Conservation (phyloP, 2,329 filamentous ascomycete genomes). For the Trichoderma harzianum region DNA sequence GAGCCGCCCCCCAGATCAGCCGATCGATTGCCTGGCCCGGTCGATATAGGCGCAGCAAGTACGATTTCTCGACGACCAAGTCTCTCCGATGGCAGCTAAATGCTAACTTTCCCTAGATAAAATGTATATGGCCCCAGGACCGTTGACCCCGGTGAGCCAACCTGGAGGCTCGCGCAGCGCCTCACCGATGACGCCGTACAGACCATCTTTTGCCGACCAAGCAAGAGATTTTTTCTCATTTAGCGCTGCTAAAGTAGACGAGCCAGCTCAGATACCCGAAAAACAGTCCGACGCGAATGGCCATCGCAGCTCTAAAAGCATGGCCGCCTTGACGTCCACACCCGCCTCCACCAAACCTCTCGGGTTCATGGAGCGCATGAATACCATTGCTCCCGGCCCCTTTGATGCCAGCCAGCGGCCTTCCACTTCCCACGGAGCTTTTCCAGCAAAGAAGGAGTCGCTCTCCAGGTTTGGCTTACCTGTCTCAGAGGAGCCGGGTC, state of each 20-base stretch:
- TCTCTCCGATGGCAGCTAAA: not conserved
- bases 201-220: conserved; percentile 41
- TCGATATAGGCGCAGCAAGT: conserved; percentile 55
- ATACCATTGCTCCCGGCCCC: conserved; percentile 63
- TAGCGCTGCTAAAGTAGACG: conserved; percentile 29
- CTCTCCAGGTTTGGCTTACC: conserved; percentile 21
- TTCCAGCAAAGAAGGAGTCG: conserved; percentile 32
- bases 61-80: conserved; percentile 26
- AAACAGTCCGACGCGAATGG: conserved; percentile 50
- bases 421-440: conserved; percentile 33
- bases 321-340: not conserved
- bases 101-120: conserved; percentile 45
- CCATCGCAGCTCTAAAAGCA: conserved; percentile 35
- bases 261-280: conserved; percentile 38
- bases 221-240: conserved; percentile 46
- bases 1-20: conserved; percentile 28
- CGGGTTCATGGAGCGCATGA: conserved; percentile 57
- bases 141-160: conserved; percentile 62
- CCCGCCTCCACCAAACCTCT: conserved; percentile 6
- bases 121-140: conserved; percentile 51
- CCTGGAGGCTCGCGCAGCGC: conserved; percentile 56
- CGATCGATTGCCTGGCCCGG: conserved; percentile 42
- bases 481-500: conserved; percentile 1
- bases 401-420: conserved; percentile 51
- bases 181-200: conserved; percentile 60